These are phyloP conservation scores for Bryoerythrophyllum caledonicum DNA, from an alignment of 225 moss, liverwort and hornwort species.

Conservation along the genomic window DNA sequence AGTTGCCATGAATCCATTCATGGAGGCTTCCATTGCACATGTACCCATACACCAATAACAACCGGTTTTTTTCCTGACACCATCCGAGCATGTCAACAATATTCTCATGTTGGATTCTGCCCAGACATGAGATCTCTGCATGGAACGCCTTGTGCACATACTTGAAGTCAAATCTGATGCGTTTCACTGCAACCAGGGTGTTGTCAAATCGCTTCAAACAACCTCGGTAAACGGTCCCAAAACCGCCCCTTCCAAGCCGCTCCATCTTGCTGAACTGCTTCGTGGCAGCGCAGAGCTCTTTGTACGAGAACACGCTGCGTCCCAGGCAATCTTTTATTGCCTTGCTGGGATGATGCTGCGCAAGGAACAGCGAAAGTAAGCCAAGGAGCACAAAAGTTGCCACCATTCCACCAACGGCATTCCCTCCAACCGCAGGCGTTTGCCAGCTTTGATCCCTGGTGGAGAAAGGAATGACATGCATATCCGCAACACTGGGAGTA, in stretches of 20 bases:
- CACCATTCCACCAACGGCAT: background rate
- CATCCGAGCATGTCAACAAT: constrained; percentile 31
- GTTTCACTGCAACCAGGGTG: constrained; percentile 3
- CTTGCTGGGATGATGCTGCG: background rate
- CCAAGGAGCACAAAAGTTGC: background rate
- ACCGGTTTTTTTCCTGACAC: constrained; percentile 46
- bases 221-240: constrained; percentile 39
- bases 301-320: constrained; percentile 20
- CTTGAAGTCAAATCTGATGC: background rate
- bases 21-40: constrained; percentile 33
- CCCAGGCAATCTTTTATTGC: background rate
- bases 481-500: background rate
- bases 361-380: background rate
- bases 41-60: constrained; percentile 8
- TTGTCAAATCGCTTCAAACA: background rate
- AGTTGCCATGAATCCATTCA: constrained; percentile 32
- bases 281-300: constrained; percentile 24
- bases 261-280: constrained; percentile 15
- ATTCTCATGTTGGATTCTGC: constrained; percentile 31
- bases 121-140: constrained; percentile 35
- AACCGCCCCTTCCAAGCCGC: background rate
- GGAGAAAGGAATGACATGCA: background rate
- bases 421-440: background rate
- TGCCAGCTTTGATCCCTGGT: background rate
- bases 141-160: constrained; percentile 20